Evolutionary conservation across 768 basidiomycete species (phyloP), one percentile per base, ranked within the genome.

Genomic region (Serendipita vermifera): DNA sequence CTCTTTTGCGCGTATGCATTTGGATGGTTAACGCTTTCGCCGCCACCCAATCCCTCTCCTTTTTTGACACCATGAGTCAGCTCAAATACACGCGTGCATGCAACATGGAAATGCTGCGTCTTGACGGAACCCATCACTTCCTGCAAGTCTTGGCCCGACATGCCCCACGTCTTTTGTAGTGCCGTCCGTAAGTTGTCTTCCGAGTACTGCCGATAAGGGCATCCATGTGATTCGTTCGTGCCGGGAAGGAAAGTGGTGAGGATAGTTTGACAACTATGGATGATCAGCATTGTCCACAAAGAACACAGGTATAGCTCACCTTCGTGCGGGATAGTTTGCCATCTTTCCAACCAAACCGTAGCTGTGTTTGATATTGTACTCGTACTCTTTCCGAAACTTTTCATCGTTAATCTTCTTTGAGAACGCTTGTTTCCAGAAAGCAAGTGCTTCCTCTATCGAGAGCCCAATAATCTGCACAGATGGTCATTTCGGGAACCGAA

Each of bases 351-450:
- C 96, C 54, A 96, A 71, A 33, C 96, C 96, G 64, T 83, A 99
- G 3, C 82, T 83, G 67, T 99, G 96, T 40, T 94, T 83, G 63
- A 99, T 92, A 61, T 98, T 99, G 68, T 99, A 99, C 63, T 81
- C 84, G 76, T 97, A 84, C 66, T 96, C 87, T 66, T 98, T 99
- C 73, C 93, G 94, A 71, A 98, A 99, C 67, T 90, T 85, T 70
- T 97, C 91, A 58, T 97, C 94, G 7, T 83, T 81, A 55, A 89
- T 80, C 59, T 73, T 64, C 4, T 67, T 68, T 11, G 64, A 65
- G 66, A 94, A 96, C 24, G 87, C 83, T 65, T 82, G 87, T 55
- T 89, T 75, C 96, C 96, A 99, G 69, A 96, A 99, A 7, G 77
- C 71, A 43, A 97, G 67, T 1, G 96, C 92, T 69, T 99, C 96